Evolutionary conservation across 2,329 filamentous ascomycete species (phyloP).

Genomic region (Didymella sp.): DNA sequence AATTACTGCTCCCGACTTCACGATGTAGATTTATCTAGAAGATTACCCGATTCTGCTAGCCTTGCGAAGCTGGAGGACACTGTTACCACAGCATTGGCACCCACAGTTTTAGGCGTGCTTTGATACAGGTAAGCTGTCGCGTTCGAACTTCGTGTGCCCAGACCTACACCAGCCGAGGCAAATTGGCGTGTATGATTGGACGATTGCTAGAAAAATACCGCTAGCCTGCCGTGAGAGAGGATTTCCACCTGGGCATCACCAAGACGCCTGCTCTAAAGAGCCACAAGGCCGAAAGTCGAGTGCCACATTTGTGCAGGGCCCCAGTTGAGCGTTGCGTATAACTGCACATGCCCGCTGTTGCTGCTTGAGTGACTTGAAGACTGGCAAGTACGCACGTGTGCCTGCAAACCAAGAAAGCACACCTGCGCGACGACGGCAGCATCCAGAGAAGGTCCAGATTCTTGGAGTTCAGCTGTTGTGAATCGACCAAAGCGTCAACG

Average conservation of each 20-base stretch:
- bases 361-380: constrained; percentile 13
- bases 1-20: constrained; percentile 1
- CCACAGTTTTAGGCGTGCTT: constrained; percentile 5
- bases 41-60: constrained; percentile 13
- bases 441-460: constrained; percentile 12
- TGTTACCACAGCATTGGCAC: constrained; percentile 10
- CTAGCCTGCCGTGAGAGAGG: constrained; percentile 20
- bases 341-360: constrained; percentile 11
- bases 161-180: constrained; percentile 32
- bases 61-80: constrained; percentile 18
- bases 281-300: constrained; percentile 27
- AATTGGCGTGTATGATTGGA: constrained; percentile 24
- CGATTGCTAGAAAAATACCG: constrained; percentile 16
- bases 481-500: constrained; percentile 16
- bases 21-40: constrained; percentile 3
- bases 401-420: constrained; percentile 19
- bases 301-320: constrained; percentile 27
- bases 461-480: constrained; percentile 1
- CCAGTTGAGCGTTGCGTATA: constrained; percentile 15
- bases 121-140: constrained; percentile 2
- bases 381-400: constrained; percentile 21
- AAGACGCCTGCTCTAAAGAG: constrained; percentile 34
- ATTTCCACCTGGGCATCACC: constrained; percentile 22
- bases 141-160: constrained; percentile 7
- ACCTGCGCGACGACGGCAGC: constrained; percentile 15